Base-by-base conservation (phyloP, 2,329 filamentous ascomycete species). In the Pseudogymnoascus sp. region DNA sequence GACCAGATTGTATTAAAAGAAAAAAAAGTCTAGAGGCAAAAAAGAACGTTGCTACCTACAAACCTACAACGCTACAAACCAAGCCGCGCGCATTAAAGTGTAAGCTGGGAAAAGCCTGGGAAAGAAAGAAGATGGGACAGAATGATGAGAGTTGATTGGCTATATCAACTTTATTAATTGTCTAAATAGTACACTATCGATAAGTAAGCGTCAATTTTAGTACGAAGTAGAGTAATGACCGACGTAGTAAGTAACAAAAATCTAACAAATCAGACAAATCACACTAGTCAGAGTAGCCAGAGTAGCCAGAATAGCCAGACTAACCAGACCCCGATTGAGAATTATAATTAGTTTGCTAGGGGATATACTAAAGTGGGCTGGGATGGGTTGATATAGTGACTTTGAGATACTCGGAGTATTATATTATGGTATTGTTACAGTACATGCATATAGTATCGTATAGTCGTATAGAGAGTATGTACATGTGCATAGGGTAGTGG, bases 1-100 rank as follows among this genome's bases (percentile, higher is more conserved):
- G 14, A 31, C 5, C 14, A 28, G 43, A 12, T 31, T 28, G 45
- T 52, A 52, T 52, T 52, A 52, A 31, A 52, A 31, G 45, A 49
- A 52, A 52, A 49, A 52, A 52, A 52, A n/a, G 45, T 16, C 45
- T 52, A 52, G 45, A 52, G 45, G 45, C 45, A 52, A 52, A 49
- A 49, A 52, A 31, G 6, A 23, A 49, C 43, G 11, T 49, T 49
- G 45, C 45, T 31, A 8, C 7, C 40, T 43, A 43, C 16, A 21
- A 18, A 1, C 5, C 16, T 40, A 49, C 23, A 49, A 18, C 25
- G 8, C 45, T 52, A 52, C n/a, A 52, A 18, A 21, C 40, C 23
- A 52, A 31, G 45, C 45, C 45, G 45, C 25, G 45, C 45, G 45
- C 25, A 52, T 52, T 52, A 31, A 31, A 31, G 25, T 5, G 45